phyloP scores from a whole-genome alignment of 2,329 filamentous ascomycete genomes.

The Sclerotinia subarctica region DNA sequence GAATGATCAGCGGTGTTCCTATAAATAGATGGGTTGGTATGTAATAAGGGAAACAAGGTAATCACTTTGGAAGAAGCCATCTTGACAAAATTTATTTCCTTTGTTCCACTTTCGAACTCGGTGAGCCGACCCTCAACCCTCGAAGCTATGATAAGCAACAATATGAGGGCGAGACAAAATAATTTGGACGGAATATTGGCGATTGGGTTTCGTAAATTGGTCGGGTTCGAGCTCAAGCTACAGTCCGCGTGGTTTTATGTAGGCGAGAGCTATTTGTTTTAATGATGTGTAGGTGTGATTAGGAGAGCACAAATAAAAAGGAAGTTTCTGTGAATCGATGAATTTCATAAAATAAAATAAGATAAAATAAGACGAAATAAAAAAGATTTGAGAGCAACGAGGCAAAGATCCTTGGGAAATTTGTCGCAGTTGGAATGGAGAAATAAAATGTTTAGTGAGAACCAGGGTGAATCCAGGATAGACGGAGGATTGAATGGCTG shows the following conservation, averaged over 20 bases:
- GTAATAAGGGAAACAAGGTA: constrained; percentile 32
- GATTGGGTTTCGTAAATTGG: constrained; percentile 24
- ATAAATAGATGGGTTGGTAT: constrained; percentile 35
- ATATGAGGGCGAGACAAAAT: constrained; percentile 37
- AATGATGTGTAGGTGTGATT: neutral
- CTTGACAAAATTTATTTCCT: constrained; percentile 40
- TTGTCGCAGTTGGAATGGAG: constrained; percentile 22
- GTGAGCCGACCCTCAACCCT: constrained; percentile 38
- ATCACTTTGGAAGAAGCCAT: constrained; percentile 64
- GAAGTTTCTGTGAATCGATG: neutral
- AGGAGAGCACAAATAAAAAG: neutral
- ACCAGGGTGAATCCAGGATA: constrained; percentile 20
- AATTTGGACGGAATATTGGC: constrained; percentile 27
- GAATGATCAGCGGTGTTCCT: constrained; percentile 35
- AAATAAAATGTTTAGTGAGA: constrained; percentile 19
- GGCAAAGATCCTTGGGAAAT: constrained; percentile 1
- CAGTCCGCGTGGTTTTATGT: constrained; percentile 32
- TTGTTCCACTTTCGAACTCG: constrained; percentile 21
- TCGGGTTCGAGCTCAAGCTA: constrained; percentile 27
- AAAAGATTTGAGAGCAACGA: neutral
- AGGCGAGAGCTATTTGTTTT: constrained; percentile 19
- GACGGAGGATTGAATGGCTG: constrained; percentile 20
- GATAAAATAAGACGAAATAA: neutral
- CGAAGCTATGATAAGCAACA: constrained; percentile 39
- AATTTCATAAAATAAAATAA: constrained; percentile 17